Conservation (phyloP, 495 filamentous ascomycete species). For the Xylaria castorea region DNA sequence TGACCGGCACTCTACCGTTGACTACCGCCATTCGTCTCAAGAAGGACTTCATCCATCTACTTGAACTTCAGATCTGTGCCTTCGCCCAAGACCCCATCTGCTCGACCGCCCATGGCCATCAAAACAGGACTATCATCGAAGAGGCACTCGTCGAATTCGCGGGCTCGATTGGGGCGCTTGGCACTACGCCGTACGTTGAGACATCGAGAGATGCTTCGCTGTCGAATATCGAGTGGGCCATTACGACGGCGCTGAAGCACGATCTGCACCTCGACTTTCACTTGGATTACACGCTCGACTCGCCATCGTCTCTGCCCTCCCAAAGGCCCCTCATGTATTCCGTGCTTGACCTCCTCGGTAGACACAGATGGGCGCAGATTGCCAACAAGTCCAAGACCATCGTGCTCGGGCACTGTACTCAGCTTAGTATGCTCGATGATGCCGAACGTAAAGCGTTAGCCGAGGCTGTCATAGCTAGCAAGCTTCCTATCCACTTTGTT, state of each 20-base stretch:
- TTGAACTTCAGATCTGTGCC: constrained; percentile 71
- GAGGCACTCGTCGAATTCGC: constrained; percentile 45
- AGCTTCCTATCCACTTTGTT: constrained; percentile 69
- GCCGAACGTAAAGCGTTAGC: constrained; percentile 59
- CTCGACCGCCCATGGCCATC: constrained; percentile 56
- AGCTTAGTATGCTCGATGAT: constrained; percentile 63
- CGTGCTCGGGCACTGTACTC: constrained; percentile 73
- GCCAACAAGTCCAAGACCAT: constrained; percentile 54
- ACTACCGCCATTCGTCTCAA: constrained; percentile 65
- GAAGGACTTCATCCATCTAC: constrained; percentile 58
- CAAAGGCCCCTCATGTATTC: constrained; percentile 59
- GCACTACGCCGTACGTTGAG: constrained; percentile 78
- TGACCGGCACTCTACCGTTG: constrained; percentile 64
- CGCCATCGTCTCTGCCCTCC: constrained; percentile 23
- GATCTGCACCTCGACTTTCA: constrained; percentile 74
- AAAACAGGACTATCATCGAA: constrained; percentile 34
- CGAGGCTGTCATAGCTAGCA: constrained; percentile 47
- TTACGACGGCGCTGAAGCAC: constrained; percentile 53
- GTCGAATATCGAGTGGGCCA: constrained; percentile 69
- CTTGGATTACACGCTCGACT: constrained; percentile 72
- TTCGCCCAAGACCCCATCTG: constrained; percentile 78
- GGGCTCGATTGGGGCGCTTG: constrained; percentile 63
- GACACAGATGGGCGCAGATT: constrained; percentile 53
- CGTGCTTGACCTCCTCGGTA: constrained; percentile 57
- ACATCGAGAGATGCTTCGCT: constrained; percentile 52